Base-by-base conservation (phyloP, 345 rosid species). In the Syzygium aqueum region DNA sequence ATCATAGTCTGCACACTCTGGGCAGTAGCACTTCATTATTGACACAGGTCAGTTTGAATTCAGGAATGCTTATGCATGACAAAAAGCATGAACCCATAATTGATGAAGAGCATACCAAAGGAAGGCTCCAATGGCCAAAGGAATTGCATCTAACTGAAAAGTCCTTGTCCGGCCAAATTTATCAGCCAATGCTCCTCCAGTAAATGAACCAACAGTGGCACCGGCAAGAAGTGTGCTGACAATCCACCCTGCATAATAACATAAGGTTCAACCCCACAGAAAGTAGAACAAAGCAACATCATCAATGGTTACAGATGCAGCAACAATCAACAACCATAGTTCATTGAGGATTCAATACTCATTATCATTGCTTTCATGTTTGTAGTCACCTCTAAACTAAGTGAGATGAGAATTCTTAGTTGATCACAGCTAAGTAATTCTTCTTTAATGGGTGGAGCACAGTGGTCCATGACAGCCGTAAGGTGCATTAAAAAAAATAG, bases 191-290 rank as follows among this genome's bases (percentile, higher is more conserved):
- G 95, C 77, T 85, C 99, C 99, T 77, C 99, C 99, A 22, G 98
- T 95, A 90, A 97, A 97, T 85, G 99, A 94, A 88, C 99, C 99
- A 78, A 95, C 93, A 77, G 98, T 94, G 50, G 99, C 99, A 92
- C 98, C 98, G 83, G 98, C 99, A 88, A 97, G 99, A 65, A 97
- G 93, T 5, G 99, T 91, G 92, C 99, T 95, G 83, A 97, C 99
- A 85, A 96, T 90, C 99, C 99, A 96, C 89, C 99, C 99, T 97
- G 91, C 93, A 91, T 85, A 40, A 82, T 85, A 86, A 25, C 25
- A 78, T 56, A 14, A 21, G 54, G 57, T 67, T 9, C 80, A 67
- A 67, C 25, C 25, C 0, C 0, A 67, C 7, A 67, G 46, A 33
- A 67, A 67, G 80, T 21, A 67, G 43, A 67, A 67, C 13, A 33